A percentile compares a stretch with the other conserved stretches of the same genome.
Conservation (phyloP, 139 green algal genomes). For the Yamagishiella unicocca region DNA sequence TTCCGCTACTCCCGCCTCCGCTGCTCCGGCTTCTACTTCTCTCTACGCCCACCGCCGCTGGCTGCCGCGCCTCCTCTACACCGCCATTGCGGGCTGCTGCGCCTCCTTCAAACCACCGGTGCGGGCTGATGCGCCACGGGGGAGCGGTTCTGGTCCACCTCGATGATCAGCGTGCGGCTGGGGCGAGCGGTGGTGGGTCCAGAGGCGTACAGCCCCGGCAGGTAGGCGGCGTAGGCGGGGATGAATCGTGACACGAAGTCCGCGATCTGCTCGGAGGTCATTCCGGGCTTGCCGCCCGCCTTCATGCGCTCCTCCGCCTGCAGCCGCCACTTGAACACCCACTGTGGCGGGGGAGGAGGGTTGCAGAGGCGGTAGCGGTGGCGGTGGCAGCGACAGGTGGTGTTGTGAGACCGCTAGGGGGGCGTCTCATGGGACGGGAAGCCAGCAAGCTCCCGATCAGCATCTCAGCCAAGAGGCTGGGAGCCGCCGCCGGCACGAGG, state of each 20-base stretch:
- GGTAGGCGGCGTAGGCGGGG: slow-evolving; percentile 96
- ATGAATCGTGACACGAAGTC: slow-evolving; percentile 97
- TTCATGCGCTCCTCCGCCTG: slow-evolving; percentile 94
- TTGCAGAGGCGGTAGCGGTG: neutral
- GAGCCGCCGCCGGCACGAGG: too few species aligned
- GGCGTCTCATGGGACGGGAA: too few species aligned
- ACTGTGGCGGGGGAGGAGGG: slow-evolving; percentile 41
- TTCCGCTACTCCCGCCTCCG: too few species aligned
- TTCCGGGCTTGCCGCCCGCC: slow-evolving; percentile 84
- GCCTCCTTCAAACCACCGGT: slow-evolving; percentile 30
- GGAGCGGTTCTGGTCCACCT: slow-evolving; percentile 78
- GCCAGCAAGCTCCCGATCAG: too few species aligned
- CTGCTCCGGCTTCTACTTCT: too few species aligned
- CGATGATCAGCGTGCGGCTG: slow-evolving; percentile 77
- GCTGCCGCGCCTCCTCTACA: too few species aligned
- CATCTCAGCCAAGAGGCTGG: too few species aligned
- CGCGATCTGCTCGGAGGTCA: slow-evolving; percentile 91
- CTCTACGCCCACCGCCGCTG: too few species aligned
- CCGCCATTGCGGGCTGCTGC: too few species aligned
- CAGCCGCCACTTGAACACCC: slow-evolving; percentile 77
- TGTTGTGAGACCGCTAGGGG: too few species aligned
- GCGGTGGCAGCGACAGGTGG: too few species aligned
- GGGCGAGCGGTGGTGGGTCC: slow-evolving; percentile 81
- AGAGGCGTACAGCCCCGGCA: slow-evolving; percentile 79
- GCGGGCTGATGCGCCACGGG: slow-evolving; percentile 68